Conservation (phyloP, 2,329 filamentous ascomycete genomes). For the Hymenoscyphus fraxineus region DNA sequence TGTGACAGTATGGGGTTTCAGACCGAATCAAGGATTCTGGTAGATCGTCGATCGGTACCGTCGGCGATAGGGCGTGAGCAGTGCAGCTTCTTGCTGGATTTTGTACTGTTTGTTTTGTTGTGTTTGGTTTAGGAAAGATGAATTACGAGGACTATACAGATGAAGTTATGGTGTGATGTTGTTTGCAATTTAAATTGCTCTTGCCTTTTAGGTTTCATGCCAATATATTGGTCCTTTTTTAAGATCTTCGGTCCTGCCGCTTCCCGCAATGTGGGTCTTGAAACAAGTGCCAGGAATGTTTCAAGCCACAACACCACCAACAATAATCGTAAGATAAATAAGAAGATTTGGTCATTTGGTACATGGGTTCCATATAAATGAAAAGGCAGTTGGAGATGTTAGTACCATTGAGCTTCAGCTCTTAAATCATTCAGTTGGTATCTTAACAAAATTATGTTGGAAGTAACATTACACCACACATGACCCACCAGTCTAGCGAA, state of each 20-base stretch:
- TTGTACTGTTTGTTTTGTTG: not conserved
- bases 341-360: no score
- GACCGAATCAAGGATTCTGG: not conserved
- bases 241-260: not conserved
- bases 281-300: not conserved
- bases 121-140: not conserved
- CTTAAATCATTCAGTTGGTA: no score
- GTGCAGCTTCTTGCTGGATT: not conserved
- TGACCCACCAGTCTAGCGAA: no score
- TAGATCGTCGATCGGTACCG: not conserved
- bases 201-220: not conserved
- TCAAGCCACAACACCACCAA: not conserved
- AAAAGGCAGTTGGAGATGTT: no score
- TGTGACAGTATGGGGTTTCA: conserved; percentile 3
- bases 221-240: not conserved
- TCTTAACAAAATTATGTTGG: no score
- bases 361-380: no score
- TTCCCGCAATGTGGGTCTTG: not conserved
- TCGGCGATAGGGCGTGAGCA: not conserved
- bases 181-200: not conserved
- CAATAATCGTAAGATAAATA: no score
- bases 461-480: no score
- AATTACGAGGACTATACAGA: not conserved
- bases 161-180: not conserved
- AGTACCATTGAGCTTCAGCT: no score